Conservation (phyloP, 2,329 filamentous ascomycete genomes). For the Colletotrichum orchidophilum region DNA sequence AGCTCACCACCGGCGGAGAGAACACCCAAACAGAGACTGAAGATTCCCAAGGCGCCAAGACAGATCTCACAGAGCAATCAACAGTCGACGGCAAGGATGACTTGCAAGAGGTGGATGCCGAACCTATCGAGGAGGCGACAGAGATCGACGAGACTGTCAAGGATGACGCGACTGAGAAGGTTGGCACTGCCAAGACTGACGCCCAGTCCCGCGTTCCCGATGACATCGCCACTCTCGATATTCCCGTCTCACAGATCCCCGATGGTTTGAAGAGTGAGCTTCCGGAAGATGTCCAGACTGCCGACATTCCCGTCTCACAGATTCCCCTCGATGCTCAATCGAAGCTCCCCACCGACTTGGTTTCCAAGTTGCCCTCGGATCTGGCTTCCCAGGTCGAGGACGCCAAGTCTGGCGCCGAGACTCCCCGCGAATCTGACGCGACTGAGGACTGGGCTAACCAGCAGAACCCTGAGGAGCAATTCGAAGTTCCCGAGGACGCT, state of each 20-base stretch:
- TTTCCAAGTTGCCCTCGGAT: constrained; percentile 19
- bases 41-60: constrained; percentile 31
- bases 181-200: not conserved
- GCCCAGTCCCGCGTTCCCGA: not conserved
- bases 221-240: constrained; percentile 23
- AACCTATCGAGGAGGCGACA: constrained; percentile 25
- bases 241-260: constrained; percentile 26
- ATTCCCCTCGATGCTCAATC: constrained; percentile 26
- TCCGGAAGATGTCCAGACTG: constrained; percentile 33
- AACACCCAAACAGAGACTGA: constrained; percentile 33
- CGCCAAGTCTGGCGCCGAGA: not conserved
- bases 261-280: constrained; percentile 24
- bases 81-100: constrained; percentile 22
- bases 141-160: constrained; percentile 5
- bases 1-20: constrained; percentile 26
- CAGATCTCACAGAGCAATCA: constrained; percentile 28
- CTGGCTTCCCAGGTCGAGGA: constrained; percentile 4
- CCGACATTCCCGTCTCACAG: constrained; percentile 30
- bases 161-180: constrained; percentile 23
- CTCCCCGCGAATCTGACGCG: not conserved
- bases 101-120: constrained; percentile 29
- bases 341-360: constrained; percentile 22
- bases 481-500: not conserved
- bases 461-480: constrained; percentile 22
- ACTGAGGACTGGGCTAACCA: constrained; percentile 25